Evolutionary conservation across 202 grass and related monocot species (phyloP).

Genomic region (Musa balbisiana): DNA sequence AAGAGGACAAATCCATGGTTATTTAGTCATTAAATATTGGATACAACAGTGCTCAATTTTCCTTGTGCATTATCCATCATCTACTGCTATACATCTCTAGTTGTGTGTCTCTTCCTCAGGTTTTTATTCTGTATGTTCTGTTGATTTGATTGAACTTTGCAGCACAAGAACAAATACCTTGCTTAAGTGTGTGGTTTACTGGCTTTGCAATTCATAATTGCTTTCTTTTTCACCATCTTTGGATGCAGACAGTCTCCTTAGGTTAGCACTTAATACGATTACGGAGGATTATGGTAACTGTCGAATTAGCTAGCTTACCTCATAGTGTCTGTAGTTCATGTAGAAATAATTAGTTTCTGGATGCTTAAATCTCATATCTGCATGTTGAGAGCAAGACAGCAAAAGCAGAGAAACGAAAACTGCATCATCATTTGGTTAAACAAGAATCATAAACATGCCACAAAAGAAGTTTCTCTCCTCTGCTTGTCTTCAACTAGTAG

Average conservation of each 20-base stretch:
- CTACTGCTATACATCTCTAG: not conserved
- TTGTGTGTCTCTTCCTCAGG: not conserved
- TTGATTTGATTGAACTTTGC: no score
- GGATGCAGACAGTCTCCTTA: no score
- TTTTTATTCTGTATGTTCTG: no score
- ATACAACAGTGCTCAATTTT: not conserved
- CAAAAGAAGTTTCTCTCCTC: not conserved
- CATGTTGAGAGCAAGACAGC: not conserved
- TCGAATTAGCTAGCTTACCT: not conserved
- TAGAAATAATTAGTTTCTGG: not conserved
- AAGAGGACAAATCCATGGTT: not conserved
- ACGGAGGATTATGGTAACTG: no score
- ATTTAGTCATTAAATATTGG: not conserved
- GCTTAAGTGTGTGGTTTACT: no score
- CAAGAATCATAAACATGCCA: not conserved
- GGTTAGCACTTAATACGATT: no score
- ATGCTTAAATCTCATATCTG: not conserved
- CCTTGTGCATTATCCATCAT: not conserved
- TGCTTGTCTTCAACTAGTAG: not conserved
- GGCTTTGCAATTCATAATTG: no score
- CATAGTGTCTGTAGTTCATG: not conserved
- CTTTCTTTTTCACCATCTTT: no score
- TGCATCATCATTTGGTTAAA: not conserved
- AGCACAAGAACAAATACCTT: no score
- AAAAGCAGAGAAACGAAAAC: not conserved